Evolutionary conservation across 306 rosid genomes (phyloP).

Genomic region (Medicago ruthenica): DNA sequence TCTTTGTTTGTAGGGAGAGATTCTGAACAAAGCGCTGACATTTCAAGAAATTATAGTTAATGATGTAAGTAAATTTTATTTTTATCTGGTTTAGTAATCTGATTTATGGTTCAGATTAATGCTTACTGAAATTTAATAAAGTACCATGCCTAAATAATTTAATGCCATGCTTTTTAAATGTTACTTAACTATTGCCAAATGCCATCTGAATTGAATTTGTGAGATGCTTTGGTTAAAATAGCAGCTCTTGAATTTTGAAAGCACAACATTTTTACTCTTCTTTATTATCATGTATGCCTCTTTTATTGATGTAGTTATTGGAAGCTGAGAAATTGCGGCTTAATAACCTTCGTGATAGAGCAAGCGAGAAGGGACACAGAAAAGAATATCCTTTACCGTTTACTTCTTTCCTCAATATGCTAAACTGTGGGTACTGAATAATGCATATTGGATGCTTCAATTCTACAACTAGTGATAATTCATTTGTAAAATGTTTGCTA

Average conservation of each 20-base stretch:
- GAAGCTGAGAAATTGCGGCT: slow-evolving; percentile 71
- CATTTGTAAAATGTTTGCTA: slow-evolving; percentile 26
- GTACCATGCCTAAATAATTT: slow-evolving; percentile 33
- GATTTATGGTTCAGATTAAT: slow-evolving; percentile 24
- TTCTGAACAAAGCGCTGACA: slow-evolving; percentile 69
- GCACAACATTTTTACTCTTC: neutral
- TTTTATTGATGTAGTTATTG: slow-evolving; percentile 61
- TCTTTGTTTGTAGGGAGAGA: slow-evolving; percentile 73
- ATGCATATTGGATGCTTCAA: neutral
- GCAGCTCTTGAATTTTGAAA: slow-evolving; percentile 29
- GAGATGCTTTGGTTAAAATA: slow-evolving; percentile 18
- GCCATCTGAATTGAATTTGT: slow-evolving; percentile 10
- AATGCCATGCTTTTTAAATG: slow-evolving; percentile 10
- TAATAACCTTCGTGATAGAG: slow-evolving; percentile 79
- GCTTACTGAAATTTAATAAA: slow-evolving; percentile 19
- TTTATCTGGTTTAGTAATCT: slow-evolving; percentile 7
- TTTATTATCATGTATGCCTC: slow-evolving; percentile 29
- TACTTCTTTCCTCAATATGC: slow-evolving; percentile 8
- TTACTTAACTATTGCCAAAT: slow-evolving; percentile 22
- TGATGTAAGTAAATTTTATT: slow-evolving; percentile 64
- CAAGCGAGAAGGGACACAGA: slow-evolving; percentile 83
- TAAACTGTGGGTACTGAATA: slow-evolving; percentile 24
- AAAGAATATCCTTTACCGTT: slow-evolving; percentile 94
- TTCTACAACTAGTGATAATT: slow-evolving; percentile 35
- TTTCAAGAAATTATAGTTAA: slow-evolving; percentile 79